Evolutionary conservation across 2,329 filamentous ascomycete species (phyloP), one percentile per base, ranked within the genome.

Genomic region (Neocucurbitaria cava): DNA sequence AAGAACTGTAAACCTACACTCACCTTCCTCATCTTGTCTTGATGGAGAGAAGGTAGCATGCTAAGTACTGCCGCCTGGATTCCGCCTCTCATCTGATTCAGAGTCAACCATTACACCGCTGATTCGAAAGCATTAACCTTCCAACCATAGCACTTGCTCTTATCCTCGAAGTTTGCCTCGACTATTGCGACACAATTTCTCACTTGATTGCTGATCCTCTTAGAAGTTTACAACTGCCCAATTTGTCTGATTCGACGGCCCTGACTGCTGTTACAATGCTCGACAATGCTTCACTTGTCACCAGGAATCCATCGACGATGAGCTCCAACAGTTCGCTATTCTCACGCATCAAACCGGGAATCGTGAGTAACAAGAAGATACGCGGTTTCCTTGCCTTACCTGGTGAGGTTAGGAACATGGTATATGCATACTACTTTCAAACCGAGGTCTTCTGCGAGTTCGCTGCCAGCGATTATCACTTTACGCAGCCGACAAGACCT

Each of bases 331-430:
- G 31, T 21, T 52, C 45, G 15, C 57, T 65, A 33, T 64, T 62
- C 51, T 60, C 57, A 10, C 58, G 52, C 31, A 45, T 52, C 41
- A 53, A 42, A 24, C 52, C 51, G 15, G 50, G 40, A 23, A 52
- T 40, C 26, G 18, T 30, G 17, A 20, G 46, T 7, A 39, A 46
- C 8, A 70, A 59, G 40, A 59, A 63, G 46, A 52, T 57, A 8
- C 56, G 52, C n/a, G 66, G 68, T 21, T 76, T 77, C 51, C 61
- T 76, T 4, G 47, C 59, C 1, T 62, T 85, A 0, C 82, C 83
- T 0, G 76, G 77, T 15, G 83, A 86, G 63, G 60, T 85, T 13
- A 79, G 83, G 49, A 73, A 75, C 54, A 62, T 70, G 1, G 82
- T 86, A 44, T 86, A 82, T 62, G 52, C 46, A 8, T 69, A 66